Conservation (phyloP, 2,329 filamentous ascomycete species). For the Trichoderma guizhouense region DNA sequence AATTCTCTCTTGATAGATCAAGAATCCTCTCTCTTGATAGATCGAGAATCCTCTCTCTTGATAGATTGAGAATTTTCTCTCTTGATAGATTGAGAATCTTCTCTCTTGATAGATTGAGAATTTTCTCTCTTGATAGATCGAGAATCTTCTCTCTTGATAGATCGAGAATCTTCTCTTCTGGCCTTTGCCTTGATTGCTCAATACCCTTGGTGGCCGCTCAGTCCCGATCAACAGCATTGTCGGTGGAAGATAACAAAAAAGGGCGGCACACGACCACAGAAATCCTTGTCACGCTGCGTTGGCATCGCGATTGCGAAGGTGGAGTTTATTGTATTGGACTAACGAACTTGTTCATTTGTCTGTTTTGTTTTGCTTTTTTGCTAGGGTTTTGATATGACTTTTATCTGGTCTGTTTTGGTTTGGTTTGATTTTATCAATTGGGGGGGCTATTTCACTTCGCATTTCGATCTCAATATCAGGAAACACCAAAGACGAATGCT, state of each 20-base stretch:
- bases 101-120: background rate
- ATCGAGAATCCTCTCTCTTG: background rate
- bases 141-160: background rate
- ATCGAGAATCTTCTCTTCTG: background rate
- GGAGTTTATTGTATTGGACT: constrained; percentile 6
- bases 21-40: background rate
- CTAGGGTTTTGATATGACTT: background rate
- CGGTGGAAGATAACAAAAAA: background rate
- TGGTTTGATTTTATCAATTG: background rate
- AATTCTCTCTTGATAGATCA: background rate
- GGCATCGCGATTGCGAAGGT: background rate
- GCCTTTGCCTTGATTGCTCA: background rate
- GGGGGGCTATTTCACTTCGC: background rate
- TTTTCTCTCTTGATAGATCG: background rate
- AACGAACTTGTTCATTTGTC: background rate
- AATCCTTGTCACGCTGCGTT: background rate
- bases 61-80: background rate
- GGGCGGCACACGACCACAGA: background rate
- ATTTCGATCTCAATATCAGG: constrained; percentile 2
- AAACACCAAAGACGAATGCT: background rate
- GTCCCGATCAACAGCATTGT: background rate
- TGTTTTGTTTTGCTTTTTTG: background rate
- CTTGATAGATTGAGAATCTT: background rate
- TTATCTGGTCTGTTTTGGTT: background rate
- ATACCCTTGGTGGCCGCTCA: background rate